Evolutionary conservation across 306 rosid genomes (phyloP).

Genomic region (Vigna unguiculata): DNA sequence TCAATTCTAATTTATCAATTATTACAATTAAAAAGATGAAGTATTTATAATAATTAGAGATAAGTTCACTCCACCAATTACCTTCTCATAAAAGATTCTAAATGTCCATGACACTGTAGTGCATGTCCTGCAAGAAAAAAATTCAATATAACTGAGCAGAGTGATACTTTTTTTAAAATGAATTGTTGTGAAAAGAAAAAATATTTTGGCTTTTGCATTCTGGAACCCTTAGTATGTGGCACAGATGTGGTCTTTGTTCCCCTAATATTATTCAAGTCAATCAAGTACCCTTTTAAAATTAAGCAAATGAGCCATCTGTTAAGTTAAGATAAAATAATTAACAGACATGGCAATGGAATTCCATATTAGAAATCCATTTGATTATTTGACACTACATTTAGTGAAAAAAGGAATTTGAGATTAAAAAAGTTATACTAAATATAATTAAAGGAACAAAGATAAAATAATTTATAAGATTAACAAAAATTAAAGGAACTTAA

Average conservation of each 20-base stretch:
- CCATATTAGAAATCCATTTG: background rate
- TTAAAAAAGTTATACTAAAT: background rate
- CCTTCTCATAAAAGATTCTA: slow-evolving; percentile 90
- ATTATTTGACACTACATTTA: background rate
- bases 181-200: background rate
- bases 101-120: slow-evolving; percentile 95
- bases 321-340: background rate
- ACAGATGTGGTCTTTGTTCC: background rate
- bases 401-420: background rate
- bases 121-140: slow-evolving; percentile 73
- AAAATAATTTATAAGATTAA: background rate
- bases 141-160: slow-evolving; percentile 38
- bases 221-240: background rate
- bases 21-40: slow-evolving; percentile 31
- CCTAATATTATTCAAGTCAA: background rate
- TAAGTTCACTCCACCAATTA: slow-evolving; percentile 44
- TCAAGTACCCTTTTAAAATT: background rate
- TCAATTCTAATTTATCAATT: slow-evolving; percentile 34
- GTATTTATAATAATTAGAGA: slow-evolving; percentile 4
- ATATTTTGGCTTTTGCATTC: background rate
- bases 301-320: background rate
- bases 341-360: background rate
- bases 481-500: background rate
- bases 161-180: slow-evolving; percentile 27
- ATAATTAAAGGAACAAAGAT: no score